These are phyloP conservation scores for Meira nashicola DNA, from an alignment of 1,284 basidiomycete species.

Conservation along the genomic window DNA sequence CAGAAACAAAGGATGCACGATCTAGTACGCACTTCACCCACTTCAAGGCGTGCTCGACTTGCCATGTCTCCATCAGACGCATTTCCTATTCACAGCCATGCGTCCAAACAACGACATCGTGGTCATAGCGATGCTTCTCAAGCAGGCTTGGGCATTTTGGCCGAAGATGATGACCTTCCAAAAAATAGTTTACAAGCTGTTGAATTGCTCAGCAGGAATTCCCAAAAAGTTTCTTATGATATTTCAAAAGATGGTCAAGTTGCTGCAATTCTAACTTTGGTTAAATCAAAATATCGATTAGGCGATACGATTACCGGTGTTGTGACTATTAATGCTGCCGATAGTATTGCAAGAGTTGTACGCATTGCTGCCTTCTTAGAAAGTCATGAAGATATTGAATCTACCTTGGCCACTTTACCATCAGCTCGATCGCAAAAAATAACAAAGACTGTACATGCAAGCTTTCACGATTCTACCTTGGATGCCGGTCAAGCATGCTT, in stretches of 20 bases:
- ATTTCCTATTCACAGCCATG: background rate
- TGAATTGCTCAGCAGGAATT: constrained; percentile 79
- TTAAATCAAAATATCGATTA: constrained; percentile 41
- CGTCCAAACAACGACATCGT: no score
- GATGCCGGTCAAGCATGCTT: constrained; percentile 39
- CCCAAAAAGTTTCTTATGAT: constrained; percentile 62
- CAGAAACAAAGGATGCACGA: background rate
- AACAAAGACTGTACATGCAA: constrained; percentile 38
- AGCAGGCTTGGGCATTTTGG: constrained; percentile 19
- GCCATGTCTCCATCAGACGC: background rate
- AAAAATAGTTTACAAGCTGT: constrained; percentile 61
- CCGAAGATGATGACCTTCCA: constrained; percentile 56
- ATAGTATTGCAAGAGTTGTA: constrained; percentile 33
- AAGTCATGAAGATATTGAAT: constrained; percentile 46
- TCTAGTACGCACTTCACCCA: background rate
- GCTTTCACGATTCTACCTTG: constrained; percentile 41
- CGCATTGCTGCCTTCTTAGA: constrained; percentile 44
- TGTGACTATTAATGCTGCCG: constrained; percentile 38
- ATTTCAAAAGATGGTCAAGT: constrained; percentile 49
- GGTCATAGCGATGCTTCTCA: background rate
- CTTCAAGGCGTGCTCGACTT: background rate
- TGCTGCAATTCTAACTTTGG: constrained; percentile 45
- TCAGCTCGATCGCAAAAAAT: constrained; percentile 24
- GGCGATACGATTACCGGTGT: constrained; percentile 47
- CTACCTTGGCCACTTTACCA: constrained; percentile 35